Evolutionary conservation across 2,329 filamentous ascomycete genomes (phyloP), one percentile per base, ranked within the genome.

Genomic region (Tolypocladium endophyticum): DNA sequence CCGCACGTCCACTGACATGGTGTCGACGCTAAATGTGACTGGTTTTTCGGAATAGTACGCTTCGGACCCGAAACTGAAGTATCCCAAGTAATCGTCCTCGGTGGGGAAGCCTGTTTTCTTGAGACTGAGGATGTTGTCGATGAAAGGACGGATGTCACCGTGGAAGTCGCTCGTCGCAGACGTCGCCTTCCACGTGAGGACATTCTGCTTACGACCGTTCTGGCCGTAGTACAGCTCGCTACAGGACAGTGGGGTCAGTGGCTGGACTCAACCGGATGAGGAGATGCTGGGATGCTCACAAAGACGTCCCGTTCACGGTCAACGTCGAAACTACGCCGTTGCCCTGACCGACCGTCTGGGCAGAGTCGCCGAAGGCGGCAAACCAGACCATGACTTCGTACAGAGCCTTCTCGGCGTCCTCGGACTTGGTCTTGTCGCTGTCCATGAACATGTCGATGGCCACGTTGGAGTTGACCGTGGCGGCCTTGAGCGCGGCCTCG

Each of bases 371-470:
- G 55, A 78, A 77, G 4, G 71, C 70, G 3, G 75, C 80, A 61
- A 84, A 76, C 80, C 79, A 83, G 41, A 84, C 75, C 80, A 84
- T 84, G 70, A 84, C 73, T 71, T 84, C 82, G 70, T 76, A 79
- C 12, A 66, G 64, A 2, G 82, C 77, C 5, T 72, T 71, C 1
- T 67, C 67, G 50, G 74, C 78, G 67, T 77, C 68, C 52, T 68
- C 61, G 0, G 82, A 71, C 0, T 68, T 74, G 0, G 62, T 65
- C 58, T 74, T 67, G 66, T 81, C 74, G 33, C 64, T 67, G 63
- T 83, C 81, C 58, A 84, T 69, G 69, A 84, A 85, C 76, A 84
- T 81, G 71, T 85, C 82, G 61, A 85, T 72, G 41, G 81, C 81
- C 39, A 85, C 80, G 72, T 84, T 84, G 68, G 79, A 71, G 64